These are phyloP conservation scores for Claviceps monticola DNA, from an alignment of 2,329 filamentous ascomycete genomes.

Conservation along the genomic window DNA sequence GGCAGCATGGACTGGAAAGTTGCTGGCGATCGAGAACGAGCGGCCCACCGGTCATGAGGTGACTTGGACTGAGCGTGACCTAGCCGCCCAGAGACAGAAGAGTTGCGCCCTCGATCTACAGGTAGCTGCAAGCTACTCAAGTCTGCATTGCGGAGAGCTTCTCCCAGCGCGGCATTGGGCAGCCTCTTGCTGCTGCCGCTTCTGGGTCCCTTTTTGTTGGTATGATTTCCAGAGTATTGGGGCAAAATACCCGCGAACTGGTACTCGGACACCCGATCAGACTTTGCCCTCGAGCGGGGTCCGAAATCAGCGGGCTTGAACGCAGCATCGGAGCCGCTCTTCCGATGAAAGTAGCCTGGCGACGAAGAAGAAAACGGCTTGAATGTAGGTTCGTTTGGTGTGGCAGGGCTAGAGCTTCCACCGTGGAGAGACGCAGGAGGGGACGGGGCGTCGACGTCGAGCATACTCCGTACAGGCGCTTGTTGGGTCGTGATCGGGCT, in stretches of 20 bases:
- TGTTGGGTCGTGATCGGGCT: constrained; percentile 25
- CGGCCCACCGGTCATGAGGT: constrained; percentile 32
- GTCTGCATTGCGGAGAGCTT: constrained; percentile 39
- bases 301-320: constrained; percentile 33
- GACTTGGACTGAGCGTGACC: constrained; percentile 35
- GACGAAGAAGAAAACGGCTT: constrained; percentile 10
- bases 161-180: constrained; percentile 29
- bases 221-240: constrained; percentile 2
- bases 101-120: constrained; percentile 29
- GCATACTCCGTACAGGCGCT: constrained; percentile 35
- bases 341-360: constrained; percentile 20
- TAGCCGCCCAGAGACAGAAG: constrained; percentile 22
- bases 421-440: constrained; percentile 14
- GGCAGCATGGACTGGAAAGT: constrained; percentile 13
- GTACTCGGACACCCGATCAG: constrained; percentile 39
- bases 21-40: constrained; percentile 24
- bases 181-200: constrained; percentile 18
- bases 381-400: constrained; percentile 15
- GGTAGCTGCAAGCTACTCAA: constrained; percentile 35
- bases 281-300: constrained; percentile 14
- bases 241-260: constrained; percentile 42
- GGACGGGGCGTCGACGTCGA: constrained; percentile 31
- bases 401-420: constrained; percentile 20
- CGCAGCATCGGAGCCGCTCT: constrained; percentile 42
- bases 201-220: constrained; percentile 23